These are phyloP conservation scores for Venturia nashicola DNA, from an alignment of 2,329 filamentous ascomycete genomes.

Conservation along the genomic window DNA sequence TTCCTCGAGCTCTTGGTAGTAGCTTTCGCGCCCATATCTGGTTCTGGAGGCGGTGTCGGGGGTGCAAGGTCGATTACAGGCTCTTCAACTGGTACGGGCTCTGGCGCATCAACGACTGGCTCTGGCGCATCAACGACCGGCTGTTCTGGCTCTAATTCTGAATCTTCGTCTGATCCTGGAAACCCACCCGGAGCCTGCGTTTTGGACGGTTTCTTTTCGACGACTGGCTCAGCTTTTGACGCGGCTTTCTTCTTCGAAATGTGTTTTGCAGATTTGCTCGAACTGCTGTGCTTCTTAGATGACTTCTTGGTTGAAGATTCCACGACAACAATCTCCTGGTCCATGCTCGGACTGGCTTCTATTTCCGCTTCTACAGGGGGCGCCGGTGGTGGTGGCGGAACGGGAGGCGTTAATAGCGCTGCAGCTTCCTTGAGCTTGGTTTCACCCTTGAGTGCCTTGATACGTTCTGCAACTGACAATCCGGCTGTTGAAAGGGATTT, in stretches of 20 bases:
- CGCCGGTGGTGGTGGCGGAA: slow-evolving; percentile 19
- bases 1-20: slow-evolving; percentile 3
- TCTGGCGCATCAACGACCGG: background rate
- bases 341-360: background rate
- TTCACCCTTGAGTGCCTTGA: slow-evolving; percentile 32
- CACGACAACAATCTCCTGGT: background rate
- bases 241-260: slow-evolving; percentile 22
- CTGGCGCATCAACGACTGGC: background rate
- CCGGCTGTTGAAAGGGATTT: slow-evolving; percentile 28
- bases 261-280: slow-evolving; percentile 7
- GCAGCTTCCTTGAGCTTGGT: slow-evolving; percentile 26
- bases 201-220: slow-evolving; percentile 4
- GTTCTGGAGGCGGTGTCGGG: slow-evolving; percentile 6
- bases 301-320: slow-evolving; percentile 7
- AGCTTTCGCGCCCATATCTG: slow-evolving; percentile 5
- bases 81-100: slow-evolving; percentile 3
- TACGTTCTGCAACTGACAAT: slow-evolving; percentile 30
- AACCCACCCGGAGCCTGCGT: slow-evolving; percentile 5
- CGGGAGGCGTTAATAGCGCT: slow-evolving; percentile 18
- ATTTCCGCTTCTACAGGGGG: slow-evolving; percentile 8
- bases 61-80: slow-evolving; percentile 1
- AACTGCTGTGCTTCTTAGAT: slow-evolving; percentile 17
- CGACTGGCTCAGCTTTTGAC: too few species aligned
- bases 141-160: slow-evolving; percentile 1
- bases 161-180: slow-evolving; percentile 7